phyloP scores from a whole-genome alignment of 2,329 filamentous ascomycete genomes.

The Thelonectria discophora region DNA sequence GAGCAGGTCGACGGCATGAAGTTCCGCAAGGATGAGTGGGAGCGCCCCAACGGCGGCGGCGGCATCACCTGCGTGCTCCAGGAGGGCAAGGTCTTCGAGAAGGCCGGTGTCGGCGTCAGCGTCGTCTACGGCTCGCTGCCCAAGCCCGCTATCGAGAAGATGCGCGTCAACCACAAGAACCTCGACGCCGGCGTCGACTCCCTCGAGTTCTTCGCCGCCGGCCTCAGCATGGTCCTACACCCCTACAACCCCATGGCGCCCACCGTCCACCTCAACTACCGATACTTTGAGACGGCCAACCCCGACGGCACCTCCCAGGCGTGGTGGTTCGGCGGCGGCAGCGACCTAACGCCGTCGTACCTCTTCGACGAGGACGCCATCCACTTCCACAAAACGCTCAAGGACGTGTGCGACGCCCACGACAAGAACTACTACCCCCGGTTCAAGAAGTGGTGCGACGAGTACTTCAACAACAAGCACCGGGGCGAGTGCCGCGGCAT shows the following conservation, averaged over 20 bases:
- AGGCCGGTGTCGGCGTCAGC: slow-evolving; percentile 94
- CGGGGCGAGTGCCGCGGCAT: slow-evolving; percentile 85
- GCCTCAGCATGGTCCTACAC: slow-evolving; percentile 91
- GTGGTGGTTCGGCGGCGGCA: slow-evolving; percentile 99
- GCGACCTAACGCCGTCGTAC: slow-evolving; percentile 91
- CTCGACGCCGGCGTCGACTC: slow-evolving; percentile 81
- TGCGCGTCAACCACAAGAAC: slow-evolving; percentile 94
- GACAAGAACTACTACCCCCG: slow-evolving; percentile 90
- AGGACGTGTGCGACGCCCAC: slow-evolving; percentile 91
- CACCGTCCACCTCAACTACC: slow-evolving; percentile 97
- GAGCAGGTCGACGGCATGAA: slow-evolving; percentile 83
- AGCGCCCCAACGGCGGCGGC: slow-evolving; percentile 86
- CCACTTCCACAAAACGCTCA: slow-evolving; percentile 95
- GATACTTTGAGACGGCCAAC: slow-evolving; percentile 96
- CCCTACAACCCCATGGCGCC: slow-evolving; percentile 96
- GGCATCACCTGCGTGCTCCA: slow-evolving; percentile 95
- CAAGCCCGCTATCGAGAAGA: slow-evolving; percentile 86
- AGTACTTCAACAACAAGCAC: slow-evolving; percentile 96
- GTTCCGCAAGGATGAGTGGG: slow-evolving; percentile 89
- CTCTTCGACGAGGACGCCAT: slow-evolving; percentile 97
- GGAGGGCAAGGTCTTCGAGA: slow-evolving; percentile 96
- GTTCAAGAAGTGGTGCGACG: slow-evolving; percentile 98
- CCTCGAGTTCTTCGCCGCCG: slow-evolving; percentile 94
- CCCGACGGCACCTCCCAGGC: slow-evolving; percentile 81
- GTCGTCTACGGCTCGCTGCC: slow-evolving; percentile 94